These are phyloP conservation scores for Aquilaria malaccensis DNA, from an alignment of 345 rosid species.

Conservation along the genomic window DNA sequence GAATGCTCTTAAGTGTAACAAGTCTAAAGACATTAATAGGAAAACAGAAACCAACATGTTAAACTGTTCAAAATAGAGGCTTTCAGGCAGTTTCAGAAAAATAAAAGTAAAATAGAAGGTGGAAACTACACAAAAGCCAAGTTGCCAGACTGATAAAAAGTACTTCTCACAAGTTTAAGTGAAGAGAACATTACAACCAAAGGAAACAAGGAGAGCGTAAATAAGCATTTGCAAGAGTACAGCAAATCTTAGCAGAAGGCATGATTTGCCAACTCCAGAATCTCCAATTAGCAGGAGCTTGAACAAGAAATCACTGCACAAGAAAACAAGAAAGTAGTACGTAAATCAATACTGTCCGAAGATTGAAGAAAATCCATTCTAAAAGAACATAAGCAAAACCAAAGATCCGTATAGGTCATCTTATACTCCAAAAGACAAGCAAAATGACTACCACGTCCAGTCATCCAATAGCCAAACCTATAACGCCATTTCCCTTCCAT, in stretches of 20 bases:
- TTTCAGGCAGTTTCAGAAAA: neutral
- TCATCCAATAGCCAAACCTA: too few relatives aligned
- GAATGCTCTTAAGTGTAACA: neutral
- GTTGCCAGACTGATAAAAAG: neutral
- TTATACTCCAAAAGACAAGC: neutral
- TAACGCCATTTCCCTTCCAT: too few relatives aligned
- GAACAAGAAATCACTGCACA: slow-evolving; percentile 30
- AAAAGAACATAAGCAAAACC: neutral
- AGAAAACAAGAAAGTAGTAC: neutral
- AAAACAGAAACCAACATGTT: too few relatives aligned
- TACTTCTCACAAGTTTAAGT: neutral
- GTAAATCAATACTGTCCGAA: neutral
- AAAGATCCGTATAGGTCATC: neutral
- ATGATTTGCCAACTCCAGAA: slow-evolving; percentile 32
- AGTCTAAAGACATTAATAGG: neutral
- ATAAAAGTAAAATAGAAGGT: neutral
- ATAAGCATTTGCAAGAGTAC: slow-evolving; percentile 12
- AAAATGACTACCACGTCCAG: too few relatives aligned
- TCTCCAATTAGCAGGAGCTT: slow-evolving; percentile 35
- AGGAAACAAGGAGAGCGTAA: neutral
- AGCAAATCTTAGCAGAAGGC: slow-evolving; percentile 33
- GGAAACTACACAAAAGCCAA: neutral
- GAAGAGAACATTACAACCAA: neutral
- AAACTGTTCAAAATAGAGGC: too few relatives aligned
- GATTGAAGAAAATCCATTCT: neutral